Evolutionary conservation across 2,329 filamentous ascomycete species (phyloP), one percentile per base, ranked within the genome.

Genomic region (Pleomassaria siparia): DNA sequence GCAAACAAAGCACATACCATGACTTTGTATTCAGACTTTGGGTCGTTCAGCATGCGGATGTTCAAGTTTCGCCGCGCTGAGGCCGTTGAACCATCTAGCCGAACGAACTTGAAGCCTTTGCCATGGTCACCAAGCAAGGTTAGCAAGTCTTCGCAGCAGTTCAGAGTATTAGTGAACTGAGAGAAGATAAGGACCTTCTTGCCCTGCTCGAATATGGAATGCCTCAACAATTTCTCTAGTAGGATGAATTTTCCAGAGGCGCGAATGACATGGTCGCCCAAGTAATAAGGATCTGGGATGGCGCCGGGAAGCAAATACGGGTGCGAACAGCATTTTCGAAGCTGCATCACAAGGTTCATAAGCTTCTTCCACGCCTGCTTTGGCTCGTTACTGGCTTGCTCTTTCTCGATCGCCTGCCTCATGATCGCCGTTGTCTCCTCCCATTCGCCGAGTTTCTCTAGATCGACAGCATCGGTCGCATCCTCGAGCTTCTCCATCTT

Each of bases 351-450:
- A 1, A 81, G 68, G 46, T 82, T 81, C 74, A 79, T 77, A 21
- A 80, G 59, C 53, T 75, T 76, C 33, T 71, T 69, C 76, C 76
- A 80, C 3, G 72, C 69, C 3, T 64, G 67, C 44, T 65, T 71
- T 2, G 55, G 35, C 5, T 48, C 55, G 16, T 56, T 56, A 16
- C 60, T 58, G 7, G 65, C 58, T 21, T 69, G 60, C 45, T 73
- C 70, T 10, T 72, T 66, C 9, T 65, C 54, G 2, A 88, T 46
- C 88, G 96, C 75, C 92, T 96, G 72, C 89, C 91, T 80, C 91
- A 97, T 78, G 94, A 97, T 85, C 91, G 88, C 71, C 91, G 91
- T 75, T 87, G 92, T 74, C 95, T 95, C 50, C 10, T 73, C 72
- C 78, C 78, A 81, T 8, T 58, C 55, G 67, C 67, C 43, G 22